Evolutionary conservation across 306 rosid species (phyloP), one percentile per base, ranked within the genome.

Genomic region (Lathyrus oleraceus): DNA sequence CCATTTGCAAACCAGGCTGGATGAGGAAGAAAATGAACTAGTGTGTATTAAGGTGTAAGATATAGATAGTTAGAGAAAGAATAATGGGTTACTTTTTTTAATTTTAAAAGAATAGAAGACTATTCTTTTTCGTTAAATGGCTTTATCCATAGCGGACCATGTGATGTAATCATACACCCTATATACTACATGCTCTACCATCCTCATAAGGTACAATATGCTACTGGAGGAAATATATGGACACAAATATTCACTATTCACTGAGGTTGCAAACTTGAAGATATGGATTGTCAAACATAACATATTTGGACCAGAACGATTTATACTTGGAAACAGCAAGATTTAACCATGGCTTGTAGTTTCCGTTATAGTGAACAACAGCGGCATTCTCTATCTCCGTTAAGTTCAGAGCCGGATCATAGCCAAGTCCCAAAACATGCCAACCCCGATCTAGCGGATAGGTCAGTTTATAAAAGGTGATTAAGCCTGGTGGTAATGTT

Each of bases 351-450:
- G 98, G 98, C 81, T 94, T 94, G 89, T 90, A 87, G 86, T 94
- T 94, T 76, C 98, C 98, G 17, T 94, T 94, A 87, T 90, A 94
- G 84, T 94, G 98, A 73, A 94, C 80, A 32, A 94, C 98, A 4
- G 97, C 96, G 2, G 87, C 98, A 19, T 85, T 85, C 73, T 78
- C 92, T 76, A 94, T 90, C 78, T 81, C 96, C 4, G 97, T 88
- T 36, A 70, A 78, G 79, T 94, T 90, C 60, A 94, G 76, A 54
- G 98, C 97, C 2, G 98, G 97, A 81, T 94, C 98, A 61, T 94
- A 94, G 60, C 97, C 98, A 48, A 94, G 98, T 69, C 98, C 98
- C 84, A 94, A 69, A 36, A 85, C 97, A 73, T 94, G 98, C 97
- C 97, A 94, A 42, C 89, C 87, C 48, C 92, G 87, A 70, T 90